These are phyloP conservation scores for Plasmodium sp. DNA, from an alignment of 169 alveolate genomes.

Conservation along the genomic window DNA sequence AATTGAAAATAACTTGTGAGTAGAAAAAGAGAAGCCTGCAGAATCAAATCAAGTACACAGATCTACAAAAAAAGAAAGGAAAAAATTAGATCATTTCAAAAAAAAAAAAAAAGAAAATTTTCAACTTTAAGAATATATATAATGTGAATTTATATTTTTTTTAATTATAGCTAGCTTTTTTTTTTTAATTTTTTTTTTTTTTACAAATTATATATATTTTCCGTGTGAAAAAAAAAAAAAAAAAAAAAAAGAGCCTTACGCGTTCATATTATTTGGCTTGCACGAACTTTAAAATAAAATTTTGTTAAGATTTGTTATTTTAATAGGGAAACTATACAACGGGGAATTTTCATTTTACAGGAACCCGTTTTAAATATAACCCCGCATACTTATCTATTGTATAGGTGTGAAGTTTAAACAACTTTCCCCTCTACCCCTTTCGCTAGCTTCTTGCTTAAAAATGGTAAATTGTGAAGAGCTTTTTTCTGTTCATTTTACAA, in stretches of 20 bases:
- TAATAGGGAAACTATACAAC: background rate
- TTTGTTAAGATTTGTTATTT: background rate
- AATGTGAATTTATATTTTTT: background rate
- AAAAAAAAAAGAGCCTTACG: slow-evolving; percentile 26
- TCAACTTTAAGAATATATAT: background rate
- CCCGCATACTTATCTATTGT: background rate
- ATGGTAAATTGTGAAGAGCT: slow-evolving; percentile 1
- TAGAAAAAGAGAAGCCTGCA: slow-evolving; percentile 2
- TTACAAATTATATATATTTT: background rate
- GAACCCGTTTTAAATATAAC: background rate
- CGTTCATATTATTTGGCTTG: background rate
- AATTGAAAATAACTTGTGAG: background rate
- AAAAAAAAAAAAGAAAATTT: background rate
- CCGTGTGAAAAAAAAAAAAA: slow-evolving; percentile 38
- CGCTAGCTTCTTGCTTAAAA: background rate
- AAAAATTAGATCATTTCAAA: background rate
- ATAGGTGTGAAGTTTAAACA: background rate
- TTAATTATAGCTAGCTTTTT: background rate
- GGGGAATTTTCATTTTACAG: background rate
- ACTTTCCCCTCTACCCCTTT: background rate
- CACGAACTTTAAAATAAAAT: background rate
- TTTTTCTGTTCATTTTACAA: background rate
- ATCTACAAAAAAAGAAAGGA: slow-evolving; percentile 1
- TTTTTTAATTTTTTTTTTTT: slow-evolving; percentile 5
- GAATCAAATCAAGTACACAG: slow-evolving; percentile 8